Conservation (phyloP, 371 early-diverging fungal species). For the Mortierella sp. region DNA sequence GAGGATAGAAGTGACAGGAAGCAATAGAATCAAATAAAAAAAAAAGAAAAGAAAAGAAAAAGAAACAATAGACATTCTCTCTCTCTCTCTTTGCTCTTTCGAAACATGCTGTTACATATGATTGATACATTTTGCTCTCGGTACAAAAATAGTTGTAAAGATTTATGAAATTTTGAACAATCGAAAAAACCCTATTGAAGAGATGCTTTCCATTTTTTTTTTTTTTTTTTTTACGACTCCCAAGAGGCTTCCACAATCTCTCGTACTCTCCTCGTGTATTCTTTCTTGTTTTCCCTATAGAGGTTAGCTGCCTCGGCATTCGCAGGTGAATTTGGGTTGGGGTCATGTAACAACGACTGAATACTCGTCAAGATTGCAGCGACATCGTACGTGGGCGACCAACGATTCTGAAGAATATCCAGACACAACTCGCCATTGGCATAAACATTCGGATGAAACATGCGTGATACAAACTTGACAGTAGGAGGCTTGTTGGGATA, state of each 20-base stretch:
- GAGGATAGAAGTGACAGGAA: neutral
- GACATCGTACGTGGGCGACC: constrained; percentile 98
- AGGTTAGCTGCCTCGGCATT: constrained; percentile 98
- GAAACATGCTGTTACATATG: too few relatives aligned
- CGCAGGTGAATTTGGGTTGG: constrained; percentile 98
- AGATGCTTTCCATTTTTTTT: too few relatives aligned
- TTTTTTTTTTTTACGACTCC: constrained; percentile 62
- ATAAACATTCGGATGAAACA: constrained; percentile 99
- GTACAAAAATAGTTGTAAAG: too few relatives aligned
- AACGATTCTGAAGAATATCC: constrained; percentile 98
- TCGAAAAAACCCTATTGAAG: too few relatives aligned
- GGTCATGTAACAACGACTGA: constrained; percentile 98
- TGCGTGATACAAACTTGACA: constrained; percentile 95
- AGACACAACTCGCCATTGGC: constrained; percentile 99
- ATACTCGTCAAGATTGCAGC: constrained; percentile 97
- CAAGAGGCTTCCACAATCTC: constrained; percentile 96
- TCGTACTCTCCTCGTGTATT: constrained; percentile 93
- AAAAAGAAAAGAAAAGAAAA: too few relatives aligned
- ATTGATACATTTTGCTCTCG: too few relatives aligned
- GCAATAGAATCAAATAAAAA: neutral
- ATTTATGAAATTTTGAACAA: too few relatives aligned
- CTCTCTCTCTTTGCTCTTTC: too few relatives aligned
- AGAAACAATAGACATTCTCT: neutral
- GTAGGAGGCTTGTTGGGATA: constrained; percentile 99
- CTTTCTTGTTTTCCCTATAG: constrained; percentile 93